A percentile compares a stretch with the other conserved stretches of the same genome.
phyloP scores from a whole-genome alignment of 495 filamentous ascomycete genomes.

The Umbilicaria muhlenbergii region DNA sequence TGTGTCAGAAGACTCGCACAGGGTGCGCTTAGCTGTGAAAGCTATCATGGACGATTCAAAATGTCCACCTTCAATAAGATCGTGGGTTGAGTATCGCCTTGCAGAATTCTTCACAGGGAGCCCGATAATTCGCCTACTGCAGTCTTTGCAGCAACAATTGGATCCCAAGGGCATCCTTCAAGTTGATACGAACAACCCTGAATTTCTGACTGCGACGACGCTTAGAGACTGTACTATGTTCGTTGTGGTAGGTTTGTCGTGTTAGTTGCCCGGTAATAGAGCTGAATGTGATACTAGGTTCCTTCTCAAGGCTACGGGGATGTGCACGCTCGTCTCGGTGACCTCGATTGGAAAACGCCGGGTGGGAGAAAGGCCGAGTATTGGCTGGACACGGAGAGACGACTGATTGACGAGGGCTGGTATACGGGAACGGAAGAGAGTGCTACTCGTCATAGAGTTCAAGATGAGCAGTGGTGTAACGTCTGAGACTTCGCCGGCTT shows the following conservation, averaged over 20 bases:
- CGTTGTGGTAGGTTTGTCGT: conserved; percentile 35
- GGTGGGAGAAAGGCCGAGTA: conserved; percentile 50
- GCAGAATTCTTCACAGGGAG: conserved; percentile 12
- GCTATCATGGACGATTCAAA: conserved; percentile 10
- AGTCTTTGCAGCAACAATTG: conserved; percentile 28
- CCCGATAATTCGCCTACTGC: conserved; percentile 24
- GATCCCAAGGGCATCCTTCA: conserved; percentile 32
- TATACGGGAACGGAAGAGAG: conserved; percentile 41
- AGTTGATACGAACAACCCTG: conserved; percentile 13
- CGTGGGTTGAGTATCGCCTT: background rate
- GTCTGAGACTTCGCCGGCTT: too few relatives aligned
- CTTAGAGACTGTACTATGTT: conserved; percentile 78
- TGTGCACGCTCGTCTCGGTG: conserved; percentile 65
- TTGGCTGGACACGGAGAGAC: conserved; percentile 52
- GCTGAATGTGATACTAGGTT: conserved; percentile 9
- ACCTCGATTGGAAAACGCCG: conserved; percentile 76
- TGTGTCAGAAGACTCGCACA: conserved; percentile 23
- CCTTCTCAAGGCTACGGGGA: conserved; percentile 17
- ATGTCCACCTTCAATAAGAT: too few relatives aligned
- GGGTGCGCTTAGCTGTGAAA: conserved; percentile 20
- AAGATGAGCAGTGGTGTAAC: too few relatives aligned
- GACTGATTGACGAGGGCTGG: conserved; percentile 58
- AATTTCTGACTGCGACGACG: conserved; percentile 58
- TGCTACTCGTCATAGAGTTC: conserved; percentile 8
- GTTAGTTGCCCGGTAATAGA: background rate